Base-by-base conservation (phyloP, 108 stramenopile species). In the Thalassiosira profunda region DNA sequence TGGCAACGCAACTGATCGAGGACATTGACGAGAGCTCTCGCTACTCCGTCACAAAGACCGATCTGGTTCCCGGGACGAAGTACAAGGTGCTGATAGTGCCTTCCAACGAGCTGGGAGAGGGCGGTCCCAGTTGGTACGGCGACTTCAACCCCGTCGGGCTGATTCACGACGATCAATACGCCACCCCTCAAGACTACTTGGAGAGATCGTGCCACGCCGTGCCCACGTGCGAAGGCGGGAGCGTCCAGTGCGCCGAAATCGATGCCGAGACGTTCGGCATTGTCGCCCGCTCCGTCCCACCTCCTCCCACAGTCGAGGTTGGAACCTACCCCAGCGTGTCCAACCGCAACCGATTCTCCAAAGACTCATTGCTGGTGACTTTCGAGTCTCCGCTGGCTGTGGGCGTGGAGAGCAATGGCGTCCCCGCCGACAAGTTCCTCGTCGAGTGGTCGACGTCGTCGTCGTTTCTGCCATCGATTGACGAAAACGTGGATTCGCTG, bases 391-490 rank as follows among this genome's bases (percentile, higher is more conserved):
- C 63, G 14, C 56, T 76, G 35, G 36, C 10, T 53, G 45, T 67
- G 41, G 85, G 76, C 1, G 34, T 45, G 59, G 58, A 30, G 20
- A 74, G 56, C 58, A 59, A 29, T 29, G 95, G 95, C 26, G 47
- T 67, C 26, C 41, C 86, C 2, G 86, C 93, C 25, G 70, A 79
- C 53, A 83, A 86, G 36, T 96, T 92, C 72, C 63, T 86, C n/a
- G 67, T 96, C 11, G 93, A 96, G 66, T 96, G 95, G 95, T 92
- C 92, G 47, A 87, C 75, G 10, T 21, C 18, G 25, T 34, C 52
- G 12, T 67, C 64, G 5, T 76, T 77, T 61, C 44, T 14, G 20
- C 63, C 35, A 1, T 20, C 40, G 2, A 11, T 30, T 18, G n/a
- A 40, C 3, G 66, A 41, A 4, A 49, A 37, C 28, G 14, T 41